A percentile compares a stretch with the other conserved stretches of the same genome.
These are phyloP conservation scores for Fibroporia radiculosa DNA, from an alignment of 768 basidiomycete species.

Conservation along the genomic window DNA sequence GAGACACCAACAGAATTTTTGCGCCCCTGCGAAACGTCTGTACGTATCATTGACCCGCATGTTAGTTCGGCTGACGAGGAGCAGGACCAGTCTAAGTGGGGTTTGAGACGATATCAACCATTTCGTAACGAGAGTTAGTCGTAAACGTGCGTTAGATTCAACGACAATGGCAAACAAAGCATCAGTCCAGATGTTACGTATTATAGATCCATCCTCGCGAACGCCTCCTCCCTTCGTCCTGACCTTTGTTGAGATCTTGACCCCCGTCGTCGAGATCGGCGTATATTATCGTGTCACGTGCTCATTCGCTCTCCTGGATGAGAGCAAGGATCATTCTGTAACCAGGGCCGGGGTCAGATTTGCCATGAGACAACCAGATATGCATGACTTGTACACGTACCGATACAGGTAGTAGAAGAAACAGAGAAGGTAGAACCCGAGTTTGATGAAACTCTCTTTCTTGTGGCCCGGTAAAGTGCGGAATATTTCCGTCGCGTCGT, in stretches of 20 bases:
- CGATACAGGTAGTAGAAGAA: conserved; percentile 91
- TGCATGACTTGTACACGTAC: conserved; percentile 35
- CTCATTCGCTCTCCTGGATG: conserved; percentile 36
- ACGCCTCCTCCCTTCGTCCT: not conserved
- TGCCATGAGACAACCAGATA: not conserved
- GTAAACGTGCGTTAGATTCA: conserved; percentile 1
- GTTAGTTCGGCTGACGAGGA: too few species aligned
- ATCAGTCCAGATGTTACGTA: conserved; percentile 1
- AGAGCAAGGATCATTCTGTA: conserved; percentile 46
- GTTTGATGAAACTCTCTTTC: conserved; percentile 92
- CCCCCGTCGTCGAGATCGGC: not conserved
- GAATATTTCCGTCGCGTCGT: conserved; percentile 99
- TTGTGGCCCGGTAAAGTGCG: conserved; percentile 89
- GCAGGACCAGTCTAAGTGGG: too few species aligned
- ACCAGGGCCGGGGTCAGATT: not conserved
- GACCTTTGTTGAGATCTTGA: not conserved
- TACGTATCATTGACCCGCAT: too few species aligned
- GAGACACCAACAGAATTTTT: too few species aligned
- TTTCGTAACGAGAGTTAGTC: too few species aligned
- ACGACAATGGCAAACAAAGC: not conserved
- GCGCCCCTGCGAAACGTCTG: too few species aligned
- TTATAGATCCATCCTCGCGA: conserved; percentile 1
- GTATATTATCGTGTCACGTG: not conserved
- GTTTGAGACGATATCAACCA: too few species aligned
- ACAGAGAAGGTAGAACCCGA: conserved; percentile 87